Base-by-base conservation (phyloP, 495 filamentous ascomycete species). In the Penicillium crystallinum region DNA sequence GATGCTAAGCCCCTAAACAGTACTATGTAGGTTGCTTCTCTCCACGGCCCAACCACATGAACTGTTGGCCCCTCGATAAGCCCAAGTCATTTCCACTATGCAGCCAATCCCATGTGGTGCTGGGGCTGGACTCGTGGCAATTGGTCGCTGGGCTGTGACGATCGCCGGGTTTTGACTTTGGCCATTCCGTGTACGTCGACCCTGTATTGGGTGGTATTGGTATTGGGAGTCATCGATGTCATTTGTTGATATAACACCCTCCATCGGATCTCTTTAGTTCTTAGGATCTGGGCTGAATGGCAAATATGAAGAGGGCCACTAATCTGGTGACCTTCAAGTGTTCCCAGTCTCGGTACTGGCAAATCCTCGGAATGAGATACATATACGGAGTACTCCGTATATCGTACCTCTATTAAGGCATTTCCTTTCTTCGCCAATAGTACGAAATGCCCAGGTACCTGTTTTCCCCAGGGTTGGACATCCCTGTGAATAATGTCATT, bases 1-100 rank as follows among this genome's bases (percentile, higher is more conserved):
- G 17, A 30, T 37, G 46, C 22, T 48, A 47, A 52, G 36, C 33
- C 30, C 38, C 22, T 17, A 41, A 25, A 27, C 18, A n/a, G n/a
- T n/a, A n/a, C n/a, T n/a, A n/a, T n/a, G n/a, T n/a, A n/a, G 18
- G 19, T 31, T 14, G 19, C 58, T 65, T 65, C 41, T 53, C 42
- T 46, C 57, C 63, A 66, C 63, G 63, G 63, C 57, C 63, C 63
- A 66, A 66, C 63, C 63, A 66, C 29, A 58, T 44, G 21, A 22
- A 40, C 39, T 14, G 46, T 18, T 52, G 31, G 46, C 49, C 43
- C 27, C 50, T 66, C 52, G 63, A 66, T 64, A 66, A 66, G 57
- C 45, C 60, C 55, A 50, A 49, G 57, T 54, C 63, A 61, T 56
- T 57, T 57, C 29, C 50, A 11, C 17, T 36, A n/a, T 10, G 48